Percentiles rank a stretch among this genome's conserved stretches.
Evolutionary conservation across 306 rosid genomes (phyloP).

Genomic region (Corylus americana): DNA sequence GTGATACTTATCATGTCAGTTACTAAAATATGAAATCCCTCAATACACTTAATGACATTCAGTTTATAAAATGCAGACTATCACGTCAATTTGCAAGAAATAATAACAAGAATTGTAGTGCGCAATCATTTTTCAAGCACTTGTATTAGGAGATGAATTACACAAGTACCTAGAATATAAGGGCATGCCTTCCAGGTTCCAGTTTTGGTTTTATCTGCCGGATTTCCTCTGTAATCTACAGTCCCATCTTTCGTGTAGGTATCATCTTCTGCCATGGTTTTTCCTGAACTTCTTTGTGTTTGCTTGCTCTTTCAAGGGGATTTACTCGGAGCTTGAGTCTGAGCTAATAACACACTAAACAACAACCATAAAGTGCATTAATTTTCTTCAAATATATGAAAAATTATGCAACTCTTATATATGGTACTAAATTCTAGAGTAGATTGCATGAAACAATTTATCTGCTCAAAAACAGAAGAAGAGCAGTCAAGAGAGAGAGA

Average conservation of each 20-base stretch:
- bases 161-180: slow-evolving; percentile 59
- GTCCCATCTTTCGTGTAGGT: slow-evolving; percentile 75
- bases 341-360: slow-evolving; percentile 16
- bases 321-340: neutral
- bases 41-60: too few relatives aligned
- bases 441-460: too few relatives aligned
- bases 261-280: slow-evolving; percentile 46
- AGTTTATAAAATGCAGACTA: too few relatives aligned
- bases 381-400: too few relatives aligned
- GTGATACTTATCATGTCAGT: too few relatives aligned
- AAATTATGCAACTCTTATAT: too few relatives aligned
- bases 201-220: slow-evolving; percentile 60
- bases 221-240: slow-evolving; percentile 54
- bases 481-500: neutral
- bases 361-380: too few relatives aligned
- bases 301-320: neutral
- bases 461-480: neutral
- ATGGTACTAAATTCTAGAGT: too few relatives aligned
- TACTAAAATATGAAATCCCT: too few relatives aligned
- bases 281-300: slow-evolving; percentile 3
- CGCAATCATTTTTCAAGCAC: too few relatives aligned
- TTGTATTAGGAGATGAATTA: neutral
- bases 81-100: too few relatives aligned
- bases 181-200: slow-evolving; percentile 93
- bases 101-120: neutral